phyloP scores from a whole-genome alignment of 805 yeast genomes.

The Teunomyces panamensis region DNA sequence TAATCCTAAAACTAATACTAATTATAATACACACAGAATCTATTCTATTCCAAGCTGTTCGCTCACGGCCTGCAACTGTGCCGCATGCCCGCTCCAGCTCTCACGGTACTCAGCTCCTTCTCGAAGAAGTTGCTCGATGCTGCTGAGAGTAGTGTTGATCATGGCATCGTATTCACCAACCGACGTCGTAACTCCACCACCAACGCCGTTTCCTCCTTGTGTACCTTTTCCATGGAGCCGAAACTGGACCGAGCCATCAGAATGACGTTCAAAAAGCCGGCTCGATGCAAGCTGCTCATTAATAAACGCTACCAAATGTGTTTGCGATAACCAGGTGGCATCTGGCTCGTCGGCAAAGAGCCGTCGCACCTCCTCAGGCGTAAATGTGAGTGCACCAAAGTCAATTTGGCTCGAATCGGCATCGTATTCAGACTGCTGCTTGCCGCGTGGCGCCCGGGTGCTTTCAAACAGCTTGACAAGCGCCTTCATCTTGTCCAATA shows the following conservation, averaged over 20 bases:
- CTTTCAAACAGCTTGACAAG: conserved; percentile 19
- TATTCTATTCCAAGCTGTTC: conserved; percentile 8
- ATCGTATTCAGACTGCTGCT: not conserved
- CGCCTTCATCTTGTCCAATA: conserved; percentile 31
- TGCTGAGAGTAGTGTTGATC: conserved; percentile 20
- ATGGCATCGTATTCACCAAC: conserved; percentile 28
- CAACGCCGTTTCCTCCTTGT: too few relatives aligned
- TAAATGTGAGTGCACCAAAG: conserved; percentile 14
- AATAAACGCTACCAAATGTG: conserved; percentile 7
- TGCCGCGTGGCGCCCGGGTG: not conserved
- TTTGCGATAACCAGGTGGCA: not conserved
- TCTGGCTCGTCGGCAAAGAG: conserved; percentile 18
- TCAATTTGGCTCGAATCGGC: conserved; percentile 9
- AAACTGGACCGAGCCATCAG: conserved; percentile 18
- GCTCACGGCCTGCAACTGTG: conserved; percentile 26
- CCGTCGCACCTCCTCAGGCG: conserved; percentile 16
- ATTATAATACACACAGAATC: too few relatives aligned
- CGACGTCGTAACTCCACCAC: not conserved
- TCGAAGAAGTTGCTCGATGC: conserved; percentile 27
- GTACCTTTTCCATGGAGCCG: conserved; percentile 15
- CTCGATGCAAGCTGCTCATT: conserved; percentile 20
- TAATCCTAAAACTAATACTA: not conserved
- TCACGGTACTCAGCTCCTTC: conserved; percentile 31
- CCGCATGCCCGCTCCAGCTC: conserved; percentile 35
- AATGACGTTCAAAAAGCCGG: conserved; percentile 17